A percentile compares a stretch with the other conserved stretches of the same genome.
Conservation (phyloP, 768 basidiomycete species). For the Glaciozyma martinii region DNA sequence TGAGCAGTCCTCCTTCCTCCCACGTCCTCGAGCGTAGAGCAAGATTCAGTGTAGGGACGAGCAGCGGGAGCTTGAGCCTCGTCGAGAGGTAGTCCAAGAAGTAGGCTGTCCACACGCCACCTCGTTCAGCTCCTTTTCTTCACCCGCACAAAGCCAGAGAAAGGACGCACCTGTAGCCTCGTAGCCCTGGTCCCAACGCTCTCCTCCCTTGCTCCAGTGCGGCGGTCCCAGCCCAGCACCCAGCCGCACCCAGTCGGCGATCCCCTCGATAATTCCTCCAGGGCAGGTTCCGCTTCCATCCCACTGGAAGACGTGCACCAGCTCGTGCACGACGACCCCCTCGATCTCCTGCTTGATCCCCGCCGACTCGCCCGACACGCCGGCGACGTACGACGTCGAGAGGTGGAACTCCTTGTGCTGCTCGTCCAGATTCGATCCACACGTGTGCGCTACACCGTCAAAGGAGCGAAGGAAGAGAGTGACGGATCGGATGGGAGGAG, state of each 20-base stretch:
- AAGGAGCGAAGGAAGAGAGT: constrained; percentile 40
- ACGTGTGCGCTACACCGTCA: constrained; percentile 63
- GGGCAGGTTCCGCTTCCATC: constrained; percentile 55
- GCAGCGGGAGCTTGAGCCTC: constrained; percentile 46
- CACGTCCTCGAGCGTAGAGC: constrained; percentile 44
- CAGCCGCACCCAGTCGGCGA: constrained; percentile 69
- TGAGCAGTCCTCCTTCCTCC: constrained; percentile 52
- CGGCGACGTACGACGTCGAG: constrained; percentile 55
- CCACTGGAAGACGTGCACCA: constrained; percentile 71
- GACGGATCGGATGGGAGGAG: constrained; percentile 24
- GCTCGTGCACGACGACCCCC: constrained; percentile 65
- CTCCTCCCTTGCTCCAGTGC: constrained; percentile 53
- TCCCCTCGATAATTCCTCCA: constrained; percentile 65
- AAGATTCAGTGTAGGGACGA: constrained; percentile 52
- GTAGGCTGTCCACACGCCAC: constrained; percentile 43
- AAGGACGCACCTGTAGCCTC: constrained; percentile 46
- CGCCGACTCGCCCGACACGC: constrained; percentile 39
- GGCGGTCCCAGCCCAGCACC: constrained; percentile 54
- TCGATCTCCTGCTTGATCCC: constrained; percentile 52
- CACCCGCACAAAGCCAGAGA: not conserved
- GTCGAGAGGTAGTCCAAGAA: constrained; percentile 57
- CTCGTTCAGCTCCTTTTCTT: not conserved
- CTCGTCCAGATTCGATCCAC: constrained; percentile 44
- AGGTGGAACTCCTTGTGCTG: constrained; percentile 65
- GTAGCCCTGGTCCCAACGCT: constrained; percentile 66